phyloP scores from a whole-genome alignment of 2,329 filamentous ascomycete species.

The Paradendryphiella salina region DNA sequence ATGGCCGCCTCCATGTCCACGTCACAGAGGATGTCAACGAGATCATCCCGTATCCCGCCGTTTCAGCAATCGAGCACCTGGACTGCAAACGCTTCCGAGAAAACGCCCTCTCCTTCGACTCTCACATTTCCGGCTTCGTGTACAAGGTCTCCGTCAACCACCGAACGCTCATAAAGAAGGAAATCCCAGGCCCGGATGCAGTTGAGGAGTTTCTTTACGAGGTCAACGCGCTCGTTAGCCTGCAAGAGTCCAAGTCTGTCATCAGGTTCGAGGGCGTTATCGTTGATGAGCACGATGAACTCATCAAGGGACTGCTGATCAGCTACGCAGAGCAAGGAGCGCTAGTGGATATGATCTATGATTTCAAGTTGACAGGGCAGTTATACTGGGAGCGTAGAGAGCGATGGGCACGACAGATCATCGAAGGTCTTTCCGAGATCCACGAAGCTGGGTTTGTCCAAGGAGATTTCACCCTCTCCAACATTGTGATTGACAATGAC shows the following conservation, averaged over 20 bases:
- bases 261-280: constrained; percentile 87
- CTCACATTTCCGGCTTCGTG: constrained; percentile 94
- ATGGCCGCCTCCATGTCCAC: constrained; percentile 88
- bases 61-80: constrained; percentile 74
- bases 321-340: constrained; percentile 84
- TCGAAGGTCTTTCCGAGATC: constrained; percentile 85
- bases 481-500: constrained; percentile 86
- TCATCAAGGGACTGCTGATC: constrained; percentile 87
- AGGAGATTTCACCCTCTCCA: constrained; percentile 94
- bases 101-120: constrained; percentile 77
- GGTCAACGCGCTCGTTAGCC: constrained; percentile 85
- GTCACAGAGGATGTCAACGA: constrained; percentile 98
- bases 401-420: constrained; percentile 88
- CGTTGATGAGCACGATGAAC: constrained; percentile 72
- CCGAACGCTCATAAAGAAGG: constrained; percentile 87
- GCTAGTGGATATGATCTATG: constrained; percentile 88
- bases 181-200: constrained; percentile 93
- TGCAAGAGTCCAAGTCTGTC: constrained; percentile 73
- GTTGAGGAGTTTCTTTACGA: constrained; percentile 98
- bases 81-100: constrained; percentile 64
- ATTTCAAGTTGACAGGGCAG: constrained; percentile 60
- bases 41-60: constrained; percentile 81
- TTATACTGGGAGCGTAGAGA: constrained; percentile 73
- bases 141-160: constrained; percentile 81
- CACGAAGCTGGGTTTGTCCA: constrained; percentile 97